phyloP scores from a whole-genome alignment of 805 yeast species.

The Pichia ethanolica region DNA sequence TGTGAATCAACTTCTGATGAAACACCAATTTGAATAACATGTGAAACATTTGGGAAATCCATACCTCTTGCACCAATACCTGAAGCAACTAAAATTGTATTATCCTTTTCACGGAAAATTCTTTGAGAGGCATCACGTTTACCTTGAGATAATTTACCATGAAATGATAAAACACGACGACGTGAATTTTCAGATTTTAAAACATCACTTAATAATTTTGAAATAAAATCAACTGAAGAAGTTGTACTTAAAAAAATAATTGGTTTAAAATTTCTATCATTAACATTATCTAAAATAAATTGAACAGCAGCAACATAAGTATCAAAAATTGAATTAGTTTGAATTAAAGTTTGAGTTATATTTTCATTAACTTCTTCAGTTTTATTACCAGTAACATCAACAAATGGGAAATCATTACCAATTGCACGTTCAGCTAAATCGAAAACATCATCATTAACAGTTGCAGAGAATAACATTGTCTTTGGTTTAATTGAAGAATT shows the following conservation, averaged over 20 bases:
- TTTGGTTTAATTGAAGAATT: slow-evolving; percentile 35
- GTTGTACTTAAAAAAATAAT: slow-evolving; percentile 80
- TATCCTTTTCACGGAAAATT: slow-evolving; percentile 28
- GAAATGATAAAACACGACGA: slow-evolving; percentile 32
- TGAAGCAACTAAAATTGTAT: slow-evolving; percentile 68
- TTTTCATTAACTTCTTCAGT: slow-evolving; percentile 56
- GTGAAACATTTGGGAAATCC: slow-evolving; percentile 85
- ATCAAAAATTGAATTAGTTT: slow-evolving; percentile 48
- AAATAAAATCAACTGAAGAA: slow-evolving; percentile 53
- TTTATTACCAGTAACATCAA: slow-evolving; percentile 71
- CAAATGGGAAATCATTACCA: slow-evolving; percentile 43
- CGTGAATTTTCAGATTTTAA: slow-evolving; percentile 14
- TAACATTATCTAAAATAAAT: slow-evolving; percentile 34
- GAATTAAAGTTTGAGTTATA: slow-evolving; percentile 59
- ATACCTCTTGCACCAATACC: slow-evolving; percentile 96
- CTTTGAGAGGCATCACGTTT: slow-evolving; percentile 37
- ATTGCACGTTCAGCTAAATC: slow-evolving; percentile 54
- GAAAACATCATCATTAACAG: slow-evolving; percentile 64
- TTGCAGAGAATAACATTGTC: slow-evolving; percentile 80
- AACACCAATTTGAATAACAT: slow-evolving; percentile 79
- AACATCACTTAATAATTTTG: slow-evolving; percentile 30
- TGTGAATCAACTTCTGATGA: slow-evolving; percentile 71
- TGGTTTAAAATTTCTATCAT: slow-evolving; percentile 52
- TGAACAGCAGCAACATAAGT: slow-evolving; percentile 48
- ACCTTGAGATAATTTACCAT: slow-evolving; percentile 69